A percentile compares a stretch with the other conserved stretches of the same genome.
phyloP scores from a whole-genome alignment of 1,284 basidiomycete genomes.

The Microbotryum lychnidis-dioicae region DNA sequence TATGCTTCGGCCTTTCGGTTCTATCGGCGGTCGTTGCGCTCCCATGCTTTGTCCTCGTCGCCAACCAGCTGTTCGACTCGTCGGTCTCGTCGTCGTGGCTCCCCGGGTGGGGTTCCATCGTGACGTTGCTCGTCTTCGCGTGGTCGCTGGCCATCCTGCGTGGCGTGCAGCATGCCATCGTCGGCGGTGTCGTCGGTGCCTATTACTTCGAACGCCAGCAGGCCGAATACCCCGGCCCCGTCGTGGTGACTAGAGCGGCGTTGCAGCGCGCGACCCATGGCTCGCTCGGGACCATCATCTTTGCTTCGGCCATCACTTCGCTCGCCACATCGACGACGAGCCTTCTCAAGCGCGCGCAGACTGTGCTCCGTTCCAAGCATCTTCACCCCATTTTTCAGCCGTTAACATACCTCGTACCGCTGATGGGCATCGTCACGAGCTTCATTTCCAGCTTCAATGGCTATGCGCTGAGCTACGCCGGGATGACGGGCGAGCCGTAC shows the following conservation, averaged over 20 bases:
- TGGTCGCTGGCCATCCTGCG: conserved; percentile 87
- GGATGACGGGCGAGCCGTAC: conserved; percentile 21
- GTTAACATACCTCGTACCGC: conserved; percentile 7
- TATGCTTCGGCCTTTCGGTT: conserved; percentile 70
- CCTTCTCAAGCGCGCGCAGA: background rate
- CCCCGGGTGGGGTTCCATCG: conserved; percentile 13
- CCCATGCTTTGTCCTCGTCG: conserved; percentile 76
- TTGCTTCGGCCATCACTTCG: conserved; percentile 18
- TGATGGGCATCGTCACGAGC: conserved; percentile 6
- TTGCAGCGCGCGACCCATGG: conserved; percentile 64
- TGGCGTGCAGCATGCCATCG: conserved; percentile 67
- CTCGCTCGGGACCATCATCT: conserved; percentile 62
- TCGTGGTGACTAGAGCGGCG: conserved; percentile 8
- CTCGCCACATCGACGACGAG: conserved; percentile 15
- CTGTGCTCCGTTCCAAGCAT: background rate
- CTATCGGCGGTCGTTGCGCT: conserved; percentile 63
- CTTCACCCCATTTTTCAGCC: conserved; percentile 8
- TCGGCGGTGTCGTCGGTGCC: conserved; percentile 66
- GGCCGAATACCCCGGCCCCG: background rate
- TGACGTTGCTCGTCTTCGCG: conserved; percentile 58
- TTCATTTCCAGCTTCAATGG: conserved; percentile 19
- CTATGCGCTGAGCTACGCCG: conserved; percentile 16
- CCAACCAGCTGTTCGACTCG: conserved; percentile 68
- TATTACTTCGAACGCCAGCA: conserved; percentile 84
- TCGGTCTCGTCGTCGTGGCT: conserved; percentile 47